Evolutionary conservation across 306 rosid species (phyloP).

Genomic region (Inga laurina): DNA sequence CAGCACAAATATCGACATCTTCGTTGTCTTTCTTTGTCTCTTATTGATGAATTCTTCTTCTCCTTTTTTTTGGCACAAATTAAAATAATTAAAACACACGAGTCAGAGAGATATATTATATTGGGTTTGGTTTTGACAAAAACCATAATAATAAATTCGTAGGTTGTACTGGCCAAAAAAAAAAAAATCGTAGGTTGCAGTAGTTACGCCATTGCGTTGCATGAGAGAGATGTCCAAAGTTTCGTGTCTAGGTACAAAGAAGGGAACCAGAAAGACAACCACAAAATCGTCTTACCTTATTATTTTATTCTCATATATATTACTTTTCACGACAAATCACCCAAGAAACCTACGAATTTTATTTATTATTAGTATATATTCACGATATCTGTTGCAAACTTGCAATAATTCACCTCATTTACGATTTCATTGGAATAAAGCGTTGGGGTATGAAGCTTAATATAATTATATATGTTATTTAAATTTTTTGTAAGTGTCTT

Average conservation of each 20-base stretch:
- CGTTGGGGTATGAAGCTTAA: background rate
- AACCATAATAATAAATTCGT: background rate
- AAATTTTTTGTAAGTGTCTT: no score
- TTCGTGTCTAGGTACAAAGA: slow-evolving; percentile 15
- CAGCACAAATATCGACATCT: background rate
- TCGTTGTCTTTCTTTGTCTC: slow-evolving; percentile 1
- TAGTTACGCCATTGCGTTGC: background rate
- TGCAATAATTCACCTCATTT: no score
- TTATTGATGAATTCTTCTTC: background rate
- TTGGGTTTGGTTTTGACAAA: background rate
- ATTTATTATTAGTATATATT: background rate
- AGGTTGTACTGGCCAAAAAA: background rate
- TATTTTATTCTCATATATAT: background rate
- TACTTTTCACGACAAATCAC: background rate
- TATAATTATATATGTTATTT: background rate
- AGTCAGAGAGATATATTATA: background rate
- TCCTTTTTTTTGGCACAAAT: background rate
- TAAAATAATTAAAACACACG: background rate
- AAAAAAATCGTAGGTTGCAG: background rate
- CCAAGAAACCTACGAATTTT: background rate
- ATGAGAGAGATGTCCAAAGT: background rate
- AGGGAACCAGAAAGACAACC: background rate
- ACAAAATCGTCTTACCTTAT: background rate
- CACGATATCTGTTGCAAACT: no score
- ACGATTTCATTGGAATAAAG: background rate